Evolutionary conservation across 306 rosid species (phyloP).

Genomic region (Geum urbanum): DNA sequence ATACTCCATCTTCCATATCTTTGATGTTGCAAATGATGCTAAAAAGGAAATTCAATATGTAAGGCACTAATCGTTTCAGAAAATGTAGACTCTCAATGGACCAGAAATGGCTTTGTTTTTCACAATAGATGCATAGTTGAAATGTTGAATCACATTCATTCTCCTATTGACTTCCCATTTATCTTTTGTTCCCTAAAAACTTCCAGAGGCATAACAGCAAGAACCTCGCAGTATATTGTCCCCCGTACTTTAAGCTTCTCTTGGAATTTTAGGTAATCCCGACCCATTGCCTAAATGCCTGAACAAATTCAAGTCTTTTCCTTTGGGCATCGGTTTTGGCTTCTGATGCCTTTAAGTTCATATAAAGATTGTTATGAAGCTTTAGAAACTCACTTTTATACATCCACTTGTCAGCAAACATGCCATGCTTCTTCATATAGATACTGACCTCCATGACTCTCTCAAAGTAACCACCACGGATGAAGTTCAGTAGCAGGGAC

Average conservation of each 20-base stretch:
- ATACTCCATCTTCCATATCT: not conserved
- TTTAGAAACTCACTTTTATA: conserved; percentile 68
- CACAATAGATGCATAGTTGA: not conserved
- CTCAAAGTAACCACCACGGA: conserved; percentile 89
- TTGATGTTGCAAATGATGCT: not conserved
- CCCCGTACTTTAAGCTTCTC: not conserved
- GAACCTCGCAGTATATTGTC: not conserved
- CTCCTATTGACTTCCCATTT: conserved; percentile 2
- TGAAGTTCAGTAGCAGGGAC: conserved; percentile 57
- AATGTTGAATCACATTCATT: no score
- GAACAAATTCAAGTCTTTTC: conserved; percentile 63
- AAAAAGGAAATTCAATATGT: not conserved
- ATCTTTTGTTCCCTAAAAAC: not conserved
- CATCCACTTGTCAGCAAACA: conserved; percentile 66
- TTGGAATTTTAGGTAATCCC: conserved; percentile 30
- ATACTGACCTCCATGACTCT: conserved; percentile 78
- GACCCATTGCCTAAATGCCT: conserved; percentile 65
- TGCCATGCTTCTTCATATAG: conserved; percentile 50
- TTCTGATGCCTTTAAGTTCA: conserved; percentile 56
- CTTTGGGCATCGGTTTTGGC: conserved; percentile 72
- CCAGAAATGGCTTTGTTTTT: not conserved
- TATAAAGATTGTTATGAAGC: conserved; percentile 71
- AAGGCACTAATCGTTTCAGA: not conserved
- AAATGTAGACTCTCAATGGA: not conserved
- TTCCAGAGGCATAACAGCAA: not conserved